phyloP scores from a whole-genome alignment of 306 rosid species.

The Sophora flavescens region DNA sequence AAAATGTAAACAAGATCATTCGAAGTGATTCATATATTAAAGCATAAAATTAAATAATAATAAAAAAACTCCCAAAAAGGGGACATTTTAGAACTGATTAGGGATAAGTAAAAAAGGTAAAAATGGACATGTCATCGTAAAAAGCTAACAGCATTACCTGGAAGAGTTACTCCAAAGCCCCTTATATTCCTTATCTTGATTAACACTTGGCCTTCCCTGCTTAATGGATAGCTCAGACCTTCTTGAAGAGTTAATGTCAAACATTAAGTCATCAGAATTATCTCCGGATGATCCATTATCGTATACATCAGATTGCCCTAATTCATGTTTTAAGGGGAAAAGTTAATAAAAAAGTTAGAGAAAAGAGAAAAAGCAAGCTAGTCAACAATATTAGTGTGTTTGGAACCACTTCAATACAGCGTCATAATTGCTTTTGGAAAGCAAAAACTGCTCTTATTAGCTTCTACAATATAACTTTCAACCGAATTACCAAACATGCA shows the following conservation, averaged over 20 bases:
- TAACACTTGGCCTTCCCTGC: constrained; percentile 60
- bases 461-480: no score
- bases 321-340: constrained; percentile 4
- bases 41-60: not conserved
- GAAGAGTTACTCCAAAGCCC: constrained; percentile 93
- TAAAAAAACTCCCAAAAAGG: not conserved
- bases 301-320: constrained; percentile 80
- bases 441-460: no score
- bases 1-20: not conserved
- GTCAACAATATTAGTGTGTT: not conserved
- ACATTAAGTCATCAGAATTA: constrained; percentile 78
- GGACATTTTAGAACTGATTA: not conserved
- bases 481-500: no score
- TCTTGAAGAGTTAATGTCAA: constrained; percentile 70
- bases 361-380: not conserved
- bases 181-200: constrained; percentile 65
- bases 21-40: not conserved
- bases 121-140: not conserved
- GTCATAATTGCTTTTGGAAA: no score
- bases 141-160: constrained; percentile 55
- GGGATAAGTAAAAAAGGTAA: not conserved
- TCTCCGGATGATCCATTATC: constrained; percentile 96
- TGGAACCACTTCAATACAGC: no score
- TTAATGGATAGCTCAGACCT: constrained; percentile 59
- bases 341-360: not conserved